Evolutionary conservation across 345 rosid genomes (phyloP).

Genomic region (Arabidopsis suecica): DNA sequence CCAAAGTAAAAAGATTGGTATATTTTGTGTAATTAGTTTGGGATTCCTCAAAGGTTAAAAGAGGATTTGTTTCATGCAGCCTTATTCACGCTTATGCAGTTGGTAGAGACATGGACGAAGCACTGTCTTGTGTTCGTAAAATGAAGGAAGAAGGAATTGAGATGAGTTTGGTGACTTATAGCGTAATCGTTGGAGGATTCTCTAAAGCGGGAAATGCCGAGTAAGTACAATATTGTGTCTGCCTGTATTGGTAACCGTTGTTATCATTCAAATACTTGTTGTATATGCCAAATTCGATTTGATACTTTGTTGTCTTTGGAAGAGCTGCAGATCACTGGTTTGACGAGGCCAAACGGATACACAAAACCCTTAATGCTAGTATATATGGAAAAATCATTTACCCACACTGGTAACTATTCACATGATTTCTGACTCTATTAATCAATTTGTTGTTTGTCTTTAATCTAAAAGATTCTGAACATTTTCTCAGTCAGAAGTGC

Average conservation of each 20-base stretch:
- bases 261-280: neutral
- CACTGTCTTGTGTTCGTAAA: conserved; percentile 87
- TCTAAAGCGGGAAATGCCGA: conserved; percentile 79
- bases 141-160: conserved; percentile 91
- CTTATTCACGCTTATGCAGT: conserved; percentile 98
- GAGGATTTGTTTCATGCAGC: conserved; percentile 76
- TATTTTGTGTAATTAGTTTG: conserved; percentile 30
- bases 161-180: conserved; percentile 91
- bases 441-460: conserved; percentile 11
- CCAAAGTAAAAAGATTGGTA: neutral
- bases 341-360: conserved; percentile 74
- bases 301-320: conserved; percentile 57
- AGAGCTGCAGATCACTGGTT: conserved; percentile 99
- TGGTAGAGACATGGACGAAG: conserved; percentile 99
- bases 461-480: conserved; percentile 22
- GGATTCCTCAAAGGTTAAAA: conserved; percentile 43
- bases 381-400: conserved; percentile 91
- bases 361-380: conserved; percentile 68
- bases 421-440: neutral
- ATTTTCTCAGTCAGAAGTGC: conserved; percentile 63
- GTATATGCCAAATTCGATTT: conserved; percentile 32
- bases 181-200: conserved; percentile 82
- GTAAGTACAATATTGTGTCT: conserved; percentile 57
- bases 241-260: neutral
- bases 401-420: conserved; percentile 71